Percentiles rank a stretch among this genome's conserved stretches.
phyloP scores from a whole-genome alignment of 495 filamentous ascomycete species.

The Tuber microsphaerosporum region DNA sequence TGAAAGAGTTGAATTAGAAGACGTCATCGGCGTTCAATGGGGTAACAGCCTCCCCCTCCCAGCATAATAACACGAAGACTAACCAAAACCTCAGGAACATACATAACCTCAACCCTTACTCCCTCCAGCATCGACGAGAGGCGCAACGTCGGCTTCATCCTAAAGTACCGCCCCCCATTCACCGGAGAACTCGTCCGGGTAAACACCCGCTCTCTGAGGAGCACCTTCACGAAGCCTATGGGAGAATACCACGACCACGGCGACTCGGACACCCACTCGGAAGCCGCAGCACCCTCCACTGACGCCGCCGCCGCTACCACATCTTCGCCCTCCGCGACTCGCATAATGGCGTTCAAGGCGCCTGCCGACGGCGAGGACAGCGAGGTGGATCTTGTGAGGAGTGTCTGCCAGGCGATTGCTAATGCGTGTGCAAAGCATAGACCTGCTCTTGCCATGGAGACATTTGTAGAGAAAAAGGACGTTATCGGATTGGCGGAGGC shows the following conservation, averaged over 20 bases:
- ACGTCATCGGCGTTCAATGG: slow-evolving; percentile 60
- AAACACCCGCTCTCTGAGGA: slow-evolving; percentile 77
- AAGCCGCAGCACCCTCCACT: neutral
- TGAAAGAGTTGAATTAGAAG: slow-evolving; percentile 71
- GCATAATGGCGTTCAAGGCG: slow-evolving; percentile 56
- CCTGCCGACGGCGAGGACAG: slow-evolving; percentile 10
- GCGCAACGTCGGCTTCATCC: slow-evolving; percentile 72
- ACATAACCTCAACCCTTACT: slow-evolving; percentile 80
- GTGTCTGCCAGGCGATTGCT: slow-evolving; percentile 46
- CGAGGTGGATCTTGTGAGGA: slow-evolving; percentile 14
- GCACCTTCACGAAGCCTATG: slow-evolving; percentile 41
- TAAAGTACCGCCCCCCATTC: slow-evolving; percentile 64
- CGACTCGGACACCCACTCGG: slow-evolving; percentile 28
- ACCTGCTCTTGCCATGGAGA: slow-evolving; percentile 9
- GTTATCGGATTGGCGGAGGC: slow-evolving; percentile 78
- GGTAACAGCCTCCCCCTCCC: slow-evolving; percentile 36
- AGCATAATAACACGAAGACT: neutral
- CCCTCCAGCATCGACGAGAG: slow-evolving; percentile 63
- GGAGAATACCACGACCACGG: neutral
- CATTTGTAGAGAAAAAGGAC: slow-evolving; percentile 60
- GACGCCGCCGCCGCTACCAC: neutral
- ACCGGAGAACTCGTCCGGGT: slow-evolving; percentile 55
- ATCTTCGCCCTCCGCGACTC: slow-evolving; percentile 37
- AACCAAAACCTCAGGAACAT: slow-evolving; percentile 49
- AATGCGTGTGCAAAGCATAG: slow-evolving; percentile 41